Base-by-base conservation (phyloP, 2,329 filamentous ascomycete genomes). In the Chaetomium strumarium region DNA sequence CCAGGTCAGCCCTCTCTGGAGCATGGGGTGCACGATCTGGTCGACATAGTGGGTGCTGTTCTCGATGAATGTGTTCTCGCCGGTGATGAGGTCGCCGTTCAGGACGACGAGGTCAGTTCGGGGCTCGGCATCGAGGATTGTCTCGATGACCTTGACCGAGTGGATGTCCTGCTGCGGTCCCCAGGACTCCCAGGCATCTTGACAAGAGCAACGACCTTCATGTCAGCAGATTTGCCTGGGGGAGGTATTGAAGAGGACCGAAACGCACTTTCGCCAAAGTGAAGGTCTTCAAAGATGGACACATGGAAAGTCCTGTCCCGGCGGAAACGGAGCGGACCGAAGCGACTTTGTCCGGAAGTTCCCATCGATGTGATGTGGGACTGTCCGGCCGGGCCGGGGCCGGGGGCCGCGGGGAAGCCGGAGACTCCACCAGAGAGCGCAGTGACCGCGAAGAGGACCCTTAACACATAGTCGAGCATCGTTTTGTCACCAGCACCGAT, bases 201-300 rank as follows among this genome's bases (percentile, higher is more conserved):
- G 30, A n/a, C 12, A 14, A 31, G 6, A 1, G 12, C 40, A 20
- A 10, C 24, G 38, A 24, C 7, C 2, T 37, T n/a, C 9, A 24
- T n/a, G 46, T 50, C 33, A 46, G 19, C 16, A 2, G 10, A n/a
- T 17, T 24, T 24, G 24, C 24, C 7, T 24, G 7, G 5, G 3
- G 33, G n/a, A 37, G 34, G 34, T n/a, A 37, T 9, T 7, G 4
- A 16, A 4, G 3, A 2, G 20, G 14, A n/a, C n/a, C 24, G 17
- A 17, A 2, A 64, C 69, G 58, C 67, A 80, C 80, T 77, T 66
- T 90, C 85, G 10, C 84, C 86, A 63, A 85, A 86, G 63, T 90
- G 85, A 8, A 89, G 67, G 59, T 90, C 86, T 29, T 80, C 77
- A 55, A 90, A 86, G 12, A 89, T 75, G 1, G 80, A 70, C 31